Base-by-base conservation (phyloP, 2,329 filamentous ascomycete species). In the Diaporthe sp. region DNA sequence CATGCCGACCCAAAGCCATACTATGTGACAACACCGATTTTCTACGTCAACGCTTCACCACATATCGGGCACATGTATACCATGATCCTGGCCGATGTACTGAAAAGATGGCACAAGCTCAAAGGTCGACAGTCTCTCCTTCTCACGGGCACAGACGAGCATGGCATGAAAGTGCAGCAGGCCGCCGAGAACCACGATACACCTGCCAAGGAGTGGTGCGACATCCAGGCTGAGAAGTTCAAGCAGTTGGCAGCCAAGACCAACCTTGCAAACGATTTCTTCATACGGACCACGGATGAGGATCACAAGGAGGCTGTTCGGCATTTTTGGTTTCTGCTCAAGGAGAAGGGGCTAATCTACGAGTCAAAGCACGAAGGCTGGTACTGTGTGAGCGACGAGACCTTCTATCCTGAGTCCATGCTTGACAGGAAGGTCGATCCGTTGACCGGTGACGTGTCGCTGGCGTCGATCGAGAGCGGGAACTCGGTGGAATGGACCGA, bases 31-130 rank as follows among this genome's bases (percentile, higher is more conserved):
- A 97, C 95, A 12, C 97, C 97, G 3, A 99, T 99, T 75, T 99
- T 98, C 87, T 99, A 99, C 85, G 97, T 99, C 86, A 99, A 99
- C 90, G 95, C 96, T 73, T 95, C 95, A 61, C 97, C 97, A 70
- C 97, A 99, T 86, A 92, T 98, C 78, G 97, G 97, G 60, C 97
- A 99, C 84, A 88, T 99, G 76, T 98, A 98, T 84, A 95, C 94
- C 57, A 96, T 98, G 92, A 89, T 98, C 80, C 90, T 99, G 60
- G 90, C 95, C 78, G 97, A 99, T 84, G 93, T 98, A 72, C 86
- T 98, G 79, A 99, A 98, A 85, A 90, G 97, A 85, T 99, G 95
- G 95, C 92, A 97, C 82, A 87, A 91, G 44, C 88, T 99, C 71
- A 91, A 93, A 76, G 94, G 94, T 51, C 84, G 91, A 42, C 86